phyloP scores from a whole-genome alignment of 2,329 filamentous ascomycete species.

The Alternaria atra region DNA sequence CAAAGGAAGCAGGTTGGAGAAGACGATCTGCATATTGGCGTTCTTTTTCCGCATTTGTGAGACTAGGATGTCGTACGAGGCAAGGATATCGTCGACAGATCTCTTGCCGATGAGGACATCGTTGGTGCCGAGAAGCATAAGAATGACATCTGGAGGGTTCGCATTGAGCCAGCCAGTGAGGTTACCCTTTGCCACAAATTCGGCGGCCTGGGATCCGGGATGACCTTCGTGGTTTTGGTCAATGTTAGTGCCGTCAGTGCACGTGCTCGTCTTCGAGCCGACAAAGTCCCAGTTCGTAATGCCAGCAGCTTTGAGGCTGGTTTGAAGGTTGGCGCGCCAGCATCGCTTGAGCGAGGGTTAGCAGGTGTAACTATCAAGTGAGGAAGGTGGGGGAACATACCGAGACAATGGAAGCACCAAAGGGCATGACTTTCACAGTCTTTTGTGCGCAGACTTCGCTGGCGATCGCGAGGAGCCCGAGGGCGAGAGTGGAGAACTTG shows the following conservation, averaged over 20 bases:
- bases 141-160: conserved; percentile 55
- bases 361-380: background rate
- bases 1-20: conserved; percentile 43
- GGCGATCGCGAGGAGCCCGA: conserved; percentile 33
- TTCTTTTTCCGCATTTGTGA: conserved; percentile 56
- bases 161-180: conserved; percentile 52
- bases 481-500: conserved; percentile 28
- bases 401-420: conserved; percentile 48
- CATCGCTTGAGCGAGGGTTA: conserved; percentile 37
- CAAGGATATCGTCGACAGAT: conserved; percentile 44
- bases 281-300: conserved; percentile 48
- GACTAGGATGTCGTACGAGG: conserved; percentile 52
- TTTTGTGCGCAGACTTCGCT: conserved; percentile 29
- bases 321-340: conserved; percentile 49
- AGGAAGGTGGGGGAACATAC: conserved; percentile 24
- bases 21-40: conserved; percentile 52
- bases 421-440: conserved; percentile 48
- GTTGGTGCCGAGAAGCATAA: conserved; percentile 59
- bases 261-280: conserved; percentile 45
- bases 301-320: conserved; percentile 34
- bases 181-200: conserved; percentile 51
- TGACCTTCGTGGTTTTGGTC: conserved; percentile 59
- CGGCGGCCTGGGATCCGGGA: conserved; percentile 52
- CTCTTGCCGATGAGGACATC: conserved; percentile 52
- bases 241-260: conserved; percentile 51